Base-by-base conservation (phyloP, 2,329 filamentous ascomycete genomes). In the Thelonectria discophora region DNA sequence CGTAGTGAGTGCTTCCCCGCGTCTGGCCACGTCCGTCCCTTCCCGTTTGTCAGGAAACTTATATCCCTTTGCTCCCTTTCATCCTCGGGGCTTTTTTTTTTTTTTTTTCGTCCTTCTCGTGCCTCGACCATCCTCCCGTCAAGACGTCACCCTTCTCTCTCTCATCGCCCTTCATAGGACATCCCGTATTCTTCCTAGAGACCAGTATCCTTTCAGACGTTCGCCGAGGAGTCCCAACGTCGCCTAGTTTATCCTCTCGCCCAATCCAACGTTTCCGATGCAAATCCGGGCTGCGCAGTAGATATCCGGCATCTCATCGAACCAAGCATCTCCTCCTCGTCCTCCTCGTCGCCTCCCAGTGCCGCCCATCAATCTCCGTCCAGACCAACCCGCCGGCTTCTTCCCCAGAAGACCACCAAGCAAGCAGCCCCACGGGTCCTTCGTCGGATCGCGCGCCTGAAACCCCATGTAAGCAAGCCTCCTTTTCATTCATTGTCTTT, bases 401-500 rank as follows among this genome's bases (percentile, higher is more conserved):
- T 39, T 30, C 17, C 20, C 51, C 39, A 24, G n/a, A n/a, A n/a
- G n/a, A n/a, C n/a, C n/a, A n/a, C n/a, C n/a, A 20, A 37, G 24
- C 51, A 60, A 39, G 15, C 45, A 51, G 43, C 43, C 60, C 61
- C 55, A 52, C 65, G 60, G 59, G 34, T 60, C 57, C 51, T 46
- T 66, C 42, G 39, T 65, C 63, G 57, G 49, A 45, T 65, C 53
- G 47, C 62, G 58, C 59, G 58, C 51, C 56, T 65, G 55, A 60
- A 61, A 54, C 45, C 53, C 24, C 24, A 4, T 52, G 63, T 34
- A 69, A 71, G 69, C 66, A 69, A 60, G 63, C 56, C 39, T 63
- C 54, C 43, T 54, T 48, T 49, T 60, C 30, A 48, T n/a, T 43
- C 39, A 49, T 59, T 46, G 47, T n/a, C n/a, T n/a, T n/a, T n/a